A percentile compares a stretch with the other conserved stretches of the same genome.
phyloP scores from a whole-genome alignment of 2,329 filamentous ascomycete species.

The Scedosporium dehoogii region DNA sequence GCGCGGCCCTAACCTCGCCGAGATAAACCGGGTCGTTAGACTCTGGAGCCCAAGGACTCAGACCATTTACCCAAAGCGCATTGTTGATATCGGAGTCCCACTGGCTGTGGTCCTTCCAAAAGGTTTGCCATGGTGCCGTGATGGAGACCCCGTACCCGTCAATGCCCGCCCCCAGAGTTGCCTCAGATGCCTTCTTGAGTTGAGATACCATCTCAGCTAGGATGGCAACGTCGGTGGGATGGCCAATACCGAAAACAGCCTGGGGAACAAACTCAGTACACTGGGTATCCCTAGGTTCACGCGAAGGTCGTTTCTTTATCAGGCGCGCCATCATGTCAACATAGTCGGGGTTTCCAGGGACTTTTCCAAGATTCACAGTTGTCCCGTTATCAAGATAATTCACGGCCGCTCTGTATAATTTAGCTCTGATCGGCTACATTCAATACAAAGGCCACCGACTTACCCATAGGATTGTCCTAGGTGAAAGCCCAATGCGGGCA shows the following conservation, averaged over 20 bases:
- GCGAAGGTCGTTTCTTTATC: background rate
- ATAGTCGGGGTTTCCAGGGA: background rate
- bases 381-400: background rate
- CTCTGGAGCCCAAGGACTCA: background rate
- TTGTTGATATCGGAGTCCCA: background rate
- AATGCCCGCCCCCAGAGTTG: background rate
- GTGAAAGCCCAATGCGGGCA: background rate
- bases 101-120: background rate
- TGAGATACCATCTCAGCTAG: background rate
- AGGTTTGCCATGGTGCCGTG: background rate
- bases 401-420: background rate
- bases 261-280: background rate
- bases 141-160: background rate
- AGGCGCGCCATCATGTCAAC: background rate
- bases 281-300: background rate
- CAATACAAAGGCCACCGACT: background rate
- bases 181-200: background rate
- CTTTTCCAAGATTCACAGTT: background rate
- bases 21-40: background rate
- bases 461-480: background rate
- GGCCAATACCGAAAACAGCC: background rate
- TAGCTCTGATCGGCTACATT: background rate
- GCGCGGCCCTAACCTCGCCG: background rate
- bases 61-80: background rate
- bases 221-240: background rate